Evolutionary conservation across 2,329 filamentous ascomycete genomes (phyloP).

Genomic region (Fusarium nygamai): DNA sequence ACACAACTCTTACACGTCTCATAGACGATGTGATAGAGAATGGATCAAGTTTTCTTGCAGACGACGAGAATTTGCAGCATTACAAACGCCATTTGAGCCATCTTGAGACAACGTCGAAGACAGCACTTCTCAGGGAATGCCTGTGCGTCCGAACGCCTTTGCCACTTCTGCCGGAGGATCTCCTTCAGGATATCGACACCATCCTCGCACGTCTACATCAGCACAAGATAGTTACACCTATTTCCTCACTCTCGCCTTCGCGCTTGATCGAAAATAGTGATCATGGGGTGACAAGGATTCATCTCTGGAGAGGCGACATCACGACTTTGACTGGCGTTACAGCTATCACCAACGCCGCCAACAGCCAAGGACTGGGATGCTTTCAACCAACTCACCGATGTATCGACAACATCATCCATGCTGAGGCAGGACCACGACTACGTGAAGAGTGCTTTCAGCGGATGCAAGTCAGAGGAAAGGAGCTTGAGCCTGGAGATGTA

Average conservation of each 20-base stretch:
- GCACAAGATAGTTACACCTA: constrained; percentile 9
- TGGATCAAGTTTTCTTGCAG: not conserved
- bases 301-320: constrained; percentile 37
- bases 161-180: constrained; percentile 2
- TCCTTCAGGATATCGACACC: constrained; percentile 20
- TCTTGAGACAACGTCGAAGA: constrained; percentile 25
- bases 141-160: constrained; percentile 28
- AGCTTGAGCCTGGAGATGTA: constrained; percentile 15
- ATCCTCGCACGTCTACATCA: constrained; percentile 2
- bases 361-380: constrained; percentile 32
- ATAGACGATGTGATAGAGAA: constrained; percentile 11
- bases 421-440: constrained; percentile 29
- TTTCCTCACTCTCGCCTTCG: not conserved
- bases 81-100: constrained; percentile 23
- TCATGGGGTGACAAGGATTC: not conserved
- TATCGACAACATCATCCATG: constrained; percentile 41
- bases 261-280: not conserved
- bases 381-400: constrained; percentile 38
- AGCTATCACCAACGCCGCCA: constrained; percentile 39
- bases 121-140: constrained; percentile 15
- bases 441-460: constrained; percentile 28
- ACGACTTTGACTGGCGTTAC: constrained; percentile 22
- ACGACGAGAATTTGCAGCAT: not conserved
- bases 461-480: not conserved
- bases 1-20: constrained; percentile 8